Evolutionary conservation across 1,139 yeast species (phyloP).

Genomic region (Tardiomyces depauwii): DNA sequence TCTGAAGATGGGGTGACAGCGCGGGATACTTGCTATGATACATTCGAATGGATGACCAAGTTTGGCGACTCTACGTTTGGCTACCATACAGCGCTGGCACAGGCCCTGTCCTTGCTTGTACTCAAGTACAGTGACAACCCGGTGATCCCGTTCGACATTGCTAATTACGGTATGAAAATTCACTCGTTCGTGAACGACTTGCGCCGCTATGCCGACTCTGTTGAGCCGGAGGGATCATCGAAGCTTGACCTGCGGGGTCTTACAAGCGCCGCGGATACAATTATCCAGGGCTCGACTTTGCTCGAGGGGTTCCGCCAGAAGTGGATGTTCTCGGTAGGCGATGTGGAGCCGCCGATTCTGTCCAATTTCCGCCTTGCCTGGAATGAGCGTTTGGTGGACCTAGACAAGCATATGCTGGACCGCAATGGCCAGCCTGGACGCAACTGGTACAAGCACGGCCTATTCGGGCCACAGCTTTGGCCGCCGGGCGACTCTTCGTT

Average conservation of each 20-base stretch:
- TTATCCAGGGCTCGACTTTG: slow-evolving; percentile 9
- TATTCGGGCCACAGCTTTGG: slow-evolving; percentile 61
- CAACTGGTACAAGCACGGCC: slow-evolving; percentile 54
- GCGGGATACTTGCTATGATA: slow-evolving; percentile 54
- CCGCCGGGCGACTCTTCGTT: slow-evolving; percentile 37
- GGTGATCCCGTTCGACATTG: slow-evolving; percentile 57
- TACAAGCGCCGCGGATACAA: slow-evolving; percentile 15
- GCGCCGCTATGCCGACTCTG: slow-evolving; percentile 30
- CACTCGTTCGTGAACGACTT: slow-evolving; percentile 39
- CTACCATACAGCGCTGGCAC: slow-evolving; percentile 47
- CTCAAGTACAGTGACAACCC: slow-evolving; percentile 62
- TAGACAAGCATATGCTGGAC: slow-evolving; percentile 45
- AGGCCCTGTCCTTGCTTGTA: slow-evolving; percentile 41
- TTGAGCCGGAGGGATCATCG: slow-evolving; percentile 5
- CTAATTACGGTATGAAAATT: slow-evolving; percentile 37
- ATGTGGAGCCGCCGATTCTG: slow-evolving; percentile 54
- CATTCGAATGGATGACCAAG: slow-evolving; percentile 43
- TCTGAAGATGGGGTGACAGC: slow-evolving; percentile 33
- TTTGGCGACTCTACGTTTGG: slow-evolving; percentile 46
- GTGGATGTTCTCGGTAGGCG: slow-evolving; percentile 1
- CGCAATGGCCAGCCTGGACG: slow-evolving; percentile 41
- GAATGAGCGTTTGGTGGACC: slow-evolving; percentile 53
- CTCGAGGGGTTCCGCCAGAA: background rate
- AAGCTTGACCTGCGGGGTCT: slow-evolving; percentile 14
- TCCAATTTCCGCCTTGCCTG: slow-evolving; percentile 68